phyloP scores from a whole-genome alignment of 768 basidiomycete genomes.

The Candolleomyces efflorescens region DNA sequence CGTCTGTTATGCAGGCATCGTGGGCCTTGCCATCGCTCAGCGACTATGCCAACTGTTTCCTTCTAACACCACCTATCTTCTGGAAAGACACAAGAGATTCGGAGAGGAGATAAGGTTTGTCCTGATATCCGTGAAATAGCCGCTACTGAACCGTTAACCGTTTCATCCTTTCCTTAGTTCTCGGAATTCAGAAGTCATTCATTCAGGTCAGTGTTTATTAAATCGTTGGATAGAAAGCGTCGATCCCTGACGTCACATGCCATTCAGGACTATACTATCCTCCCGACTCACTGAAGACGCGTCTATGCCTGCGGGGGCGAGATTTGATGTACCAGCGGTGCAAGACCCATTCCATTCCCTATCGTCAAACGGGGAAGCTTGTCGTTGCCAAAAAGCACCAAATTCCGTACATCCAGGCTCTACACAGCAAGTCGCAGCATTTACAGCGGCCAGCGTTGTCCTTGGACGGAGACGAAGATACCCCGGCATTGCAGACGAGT shows the following conservation, averaged over 20 bases:
- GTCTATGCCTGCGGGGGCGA: slow-evolving; percentile 81
- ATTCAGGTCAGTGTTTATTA: slow-evolving; percentile 54
- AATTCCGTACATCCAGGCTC: slow-evolving; percentile 59
- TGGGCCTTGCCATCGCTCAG: slow-evolving; percentile 85
- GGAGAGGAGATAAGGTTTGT: slow-evolving; percentile 85
- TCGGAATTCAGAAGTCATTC: slow-evolving; percentile 93
- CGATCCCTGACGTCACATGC: background rate
- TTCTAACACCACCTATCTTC: slow-evolving; percentile 66
- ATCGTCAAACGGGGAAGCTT: slow-evolving; percentile 81
- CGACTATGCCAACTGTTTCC: slow-evolving; percentile 62
- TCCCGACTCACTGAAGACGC: slow-evolving; percentile 75
- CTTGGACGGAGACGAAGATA: slow-evolving; percentile 13
- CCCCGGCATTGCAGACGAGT: slow-evolving; percentile 51
- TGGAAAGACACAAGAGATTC: slow-evolving; percentile 70
- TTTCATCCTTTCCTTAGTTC: slow-evolving; percentile 45
- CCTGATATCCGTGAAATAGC: background rate
- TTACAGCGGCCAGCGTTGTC: slow-evolving; percentile 50
- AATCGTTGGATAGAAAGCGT: background rate
- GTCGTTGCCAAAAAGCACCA: slow-evolving; percentile 77
- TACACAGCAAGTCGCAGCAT: slow-evolving; percentile 58
- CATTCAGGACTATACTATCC: slow-evolving; percentile 79
- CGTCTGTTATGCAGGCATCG: slow-evolving; percentile 49
- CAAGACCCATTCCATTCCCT: slow-evolving; percentile 53
- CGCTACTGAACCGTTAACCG: background rate
- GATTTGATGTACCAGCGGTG: slow-evolving; percentile 81